Base-by-base conservation (phyloP, 2,329 filamentous ascomycete genomes). In the Tricladium varicosporioides region DNA sequence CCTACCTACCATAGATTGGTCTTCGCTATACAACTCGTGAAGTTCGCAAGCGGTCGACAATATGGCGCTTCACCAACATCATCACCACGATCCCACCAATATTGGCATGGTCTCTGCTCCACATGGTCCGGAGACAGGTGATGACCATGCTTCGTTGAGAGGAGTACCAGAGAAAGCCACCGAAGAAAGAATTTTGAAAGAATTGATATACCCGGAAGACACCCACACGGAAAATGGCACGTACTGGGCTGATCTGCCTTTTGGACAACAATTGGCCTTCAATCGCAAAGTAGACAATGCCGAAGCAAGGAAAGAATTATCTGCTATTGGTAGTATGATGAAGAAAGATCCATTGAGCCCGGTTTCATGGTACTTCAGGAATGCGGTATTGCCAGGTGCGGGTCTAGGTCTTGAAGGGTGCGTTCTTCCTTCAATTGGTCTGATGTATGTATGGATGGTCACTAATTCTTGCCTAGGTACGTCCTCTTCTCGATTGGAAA, bases 401-500 rank as follows among this genome's bases (percentile, higher is more conserved):
- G 93, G 93, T 71, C 84, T 97, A 51, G 88, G 92, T 71, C 83
- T 97, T 27, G 93, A 97, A 80, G 93, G 85, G 77, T 84, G 70
- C 60, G 77, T 72, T 14, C 42, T 27, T 13, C 18, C 18, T 42
- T 51, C 11, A 27, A 27, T 27, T 27, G 22, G 7, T 27, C 22
- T 7, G 22, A 27, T 27, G 22, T 27, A 27, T 27, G 22, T 3
- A 27, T 27, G 22, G 3, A 27, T 27, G 22, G 22, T 5, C 19
- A 31, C 57, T 65, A 53, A 65, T 33, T 2, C n/a, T 5, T 16
- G 32, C 7, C 14, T 56, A 85, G 91, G 67, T 97, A 97, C 70
- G 92, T 97, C 44, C 83, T 97, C 16, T 97, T 97, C 80, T 97
- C 92, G 61, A 97, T 97, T 65, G 93, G 93, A 57, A 97, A 96